These are phyloP conservation scores for Rubus parviflorus DNA, from an alignment of 306 rosid genomes.

Conservation along the genomic window DNA sequence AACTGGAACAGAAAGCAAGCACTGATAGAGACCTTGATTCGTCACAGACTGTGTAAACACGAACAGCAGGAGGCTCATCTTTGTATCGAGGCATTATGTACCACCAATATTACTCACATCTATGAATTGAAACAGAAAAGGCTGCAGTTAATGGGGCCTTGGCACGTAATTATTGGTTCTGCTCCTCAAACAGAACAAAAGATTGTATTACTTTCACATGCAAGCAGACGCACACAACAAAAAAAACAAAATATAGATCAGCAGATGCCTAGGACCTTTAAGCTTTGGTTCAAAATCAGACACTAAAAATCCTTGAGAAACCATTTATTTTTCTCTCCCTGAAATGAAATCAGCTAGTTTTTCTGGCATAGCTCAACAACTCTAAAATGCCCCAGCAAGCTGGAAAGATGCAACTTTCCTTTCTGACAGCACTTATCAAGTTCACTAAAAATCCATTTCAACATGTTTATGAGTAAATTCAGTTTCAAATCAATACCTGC, in stretches of 20 bases:
- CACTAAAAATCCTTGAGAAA: not conserved
- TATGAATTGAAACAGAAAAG: too few relatives aligned
- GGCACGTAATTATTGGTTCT: not conserved
- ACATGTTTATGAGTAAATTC: not conserved
- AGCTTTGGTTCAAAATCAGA: not conserved
- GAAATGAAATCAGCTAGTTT: not conserved
- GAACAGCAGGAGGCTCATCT: slow-evolving; percentile 67
- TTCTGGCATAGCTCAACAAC: not conserved
- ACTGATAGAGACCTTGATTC: slow-evolving; percentile 64
- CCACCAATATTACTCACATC: not conserved
- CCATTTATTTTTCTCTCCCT: not conserved
- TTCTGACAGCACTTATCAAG: not conserved
- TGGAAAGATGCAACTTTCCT: not conserved
- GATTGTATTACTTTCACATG: not conserved
- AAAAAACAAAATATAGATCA: not conserved
- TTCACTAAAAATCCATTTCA: not conserved
- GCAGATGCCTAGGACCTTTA: too few relatives aligned
- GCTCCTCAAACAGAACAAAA: not conserved
- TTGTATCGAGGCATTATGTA: slow-evolving; percentile 61
- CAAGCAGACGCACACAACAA: not conserved
- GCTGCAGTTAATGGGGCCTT: not conserved
- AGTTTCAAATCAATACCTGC: not conserved
- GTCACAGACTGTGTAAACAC: slow-evolving; percentile 79
- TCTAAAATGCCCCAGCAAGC: not conserved
- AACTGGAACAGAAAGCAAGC: not conserved